Base-by-base conservation (phyloP, 129 eudicot genomes). In the Calendula officinalis region DNA sequence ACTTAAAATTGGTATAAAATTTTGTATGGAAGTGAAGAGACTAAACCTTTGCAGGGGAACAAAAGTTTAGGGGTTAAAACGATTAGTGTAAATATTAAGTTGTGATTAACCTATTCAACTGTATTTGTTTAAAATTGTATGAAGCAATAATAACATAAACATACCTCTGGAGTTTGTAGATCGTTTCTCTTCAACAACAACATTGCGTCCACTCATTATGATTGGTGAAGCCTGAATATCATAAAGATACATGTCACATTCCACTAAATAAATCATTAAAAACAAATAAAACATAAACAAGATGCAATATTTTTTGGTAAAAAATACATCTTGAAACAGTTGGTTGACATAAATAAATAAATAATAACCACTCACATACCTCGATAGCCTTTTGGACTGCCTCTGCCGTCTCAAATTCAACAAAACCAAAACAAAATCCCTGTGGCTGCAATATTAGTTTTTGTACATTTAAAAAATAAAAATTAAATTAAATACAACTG, bases 401-500 rank as follows among this genome's bases (percentile, higher is more conserved):
- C 16, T 40, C 85, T 43, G 88, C 80, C 43, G 56, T 76, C 91
- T 94, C 99, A 57, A 83, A 94, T 69, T 94, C 97, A 50, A 94
- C 95, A 72, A 94, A 94, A 34, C 99, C 99, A 74, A 94, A 94
- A 68, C 86, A 81, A 57, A 94, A 83, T 6, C 88, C 94, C 71
- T 94, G 91, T 79, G 74, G 87, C 85, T 77, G 83, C 79, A 63
- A 62, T 54, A 67, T 65, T 17, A 75, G 69, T 62, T 58, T 60
- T 66, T 1, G 33, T 41, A 38, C 12, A 36, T 50, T 72, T 52
- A 64, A 55, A 10, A 50, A 16, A 1, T 8, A 39, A 10, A 56
- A 46, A 67, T 7, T 41, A n/a, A 46, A 40, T 32, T 37, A 68
- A 53, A 41, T 15, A 57, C 34, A 69, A 40, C 30, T 22, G 30